These are phyloP conservation scores for Melaleuca quinquenervia DNA, from an alignment of 345 rosid genomes.

Conservation along the genomic window DNA sequence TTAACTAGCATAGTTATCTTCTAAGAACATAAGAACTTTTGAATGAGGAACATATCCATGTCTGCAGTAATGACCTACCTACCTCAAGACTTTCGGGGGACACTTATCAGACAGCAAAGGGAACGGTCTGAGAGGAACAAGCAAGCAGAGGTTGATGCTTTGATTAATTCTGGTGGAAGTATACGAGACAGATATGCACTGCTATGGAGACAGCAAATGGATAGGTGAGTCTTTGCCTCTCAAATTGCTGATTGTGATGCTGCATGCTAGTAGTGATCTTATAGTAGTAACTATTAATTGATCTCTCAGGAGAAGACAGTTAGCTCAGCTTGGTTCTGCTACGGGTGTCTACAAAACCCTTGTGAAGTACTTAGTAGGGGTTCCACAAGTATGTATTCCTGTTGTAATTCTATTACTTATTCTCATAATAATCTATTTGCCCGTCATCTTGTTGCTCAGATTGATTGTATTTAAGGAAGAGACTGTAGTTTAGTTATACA, in stretches of 20 bases:
- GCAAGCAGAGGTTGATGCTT: slow-evolving; percentile 87
- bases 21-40: not conserved
- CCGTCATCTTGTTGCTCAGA: not conserved
- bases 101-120: slow-evolving; percentile 74
- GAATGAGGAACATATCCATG: not conserved
- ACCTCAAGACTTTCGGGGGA: slow-evolving; percentile 99
- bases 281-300: slow-evolving; percentile 1
- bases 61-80: slow-evolving; percentile 92
- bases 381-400: slow-evolving; percentile 71
- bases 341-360: slow-evolving; percentile 98
- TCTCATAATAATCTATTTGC: not conserved
- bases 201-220: slow-evolving; percentile 96
- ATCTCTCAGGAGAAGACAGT: slow-evolving; percentile 69
- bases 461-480: not conserved
- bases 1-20: not conserved
- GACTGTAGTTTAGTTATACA: not conserved
- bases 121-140: slow-evolving; percentile 97
- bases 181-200: slow-evolving; percentile 72
- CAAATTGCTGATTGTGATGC: not conserved
- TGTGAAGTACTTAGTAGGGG: slow-evolving; percentile 96
- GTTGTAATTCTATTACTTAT: not conserved
- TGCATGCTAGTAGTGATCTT: slow-evolving; percentile 1
- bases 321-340: slow-evolving; percentile 95
- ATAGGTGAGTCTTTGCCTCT: slow-evolving; percentile 40
- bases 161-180: slow-evolving; percentile 69